Percentiles rank a stretch among this genome's conserved stretches.
phyloP scores from a whole-genome alignment of 2,329 filamentous ascomycete species.

The Zymoseptoria crescenta region DNA sequence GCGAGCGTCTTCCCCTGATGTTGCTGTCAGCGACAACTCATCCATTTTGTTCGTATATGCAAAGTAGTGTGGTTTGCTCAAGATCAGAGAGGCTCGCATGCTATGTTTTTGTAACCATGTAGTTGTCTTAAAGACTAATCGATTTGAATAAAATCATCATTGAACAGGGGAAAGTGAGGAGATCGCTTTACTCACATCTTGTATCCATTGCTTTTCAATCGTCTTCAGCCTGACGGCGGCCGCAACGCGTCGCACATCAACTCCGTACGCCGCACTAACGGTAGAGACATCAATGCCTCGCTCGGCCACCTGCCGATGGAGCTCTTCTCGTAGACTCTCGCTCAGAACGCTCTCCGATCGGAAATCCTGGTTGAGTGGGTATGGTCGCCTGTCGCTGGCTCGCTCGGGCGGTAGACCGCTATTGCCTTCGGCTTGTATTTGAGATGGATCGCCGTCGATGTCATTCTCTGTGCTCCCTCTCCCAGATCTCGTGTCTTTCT shows the following conservation, averaged over 20 bases:
- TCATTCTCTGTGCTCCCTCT: slow-evolving; percentile 14
- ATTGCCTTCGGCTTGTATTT: slow-evolving; percentile 15
- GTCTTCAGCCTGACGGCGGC: slow-evolving; percentile 81
- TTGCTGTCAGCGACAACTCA: slow-evolving; percentile 4
- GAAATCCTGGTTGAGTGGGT: slow-evolving; percentile 67
- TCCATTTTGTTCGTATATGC: background rate
- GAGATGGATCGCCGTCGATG: slow-evolving; percentile 17
- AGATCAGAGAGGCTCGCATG: slow-evolving; percentile 66
- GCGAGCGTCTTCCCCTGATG: slow-evolving; percentile 68
- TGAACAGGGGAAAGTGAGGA: slow-evolving; percentile 10
- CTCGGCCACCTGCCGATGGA: slow-evolving; percentile 62
- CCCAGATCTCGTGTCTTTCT: slow-evolving; percentile 11
- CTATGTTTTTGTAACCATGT: slow-evolving; percentile 77
- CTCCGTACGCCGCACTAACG: slow-evolving; percentile 67
- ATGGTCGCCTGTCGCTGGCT: slow-evolving; percentile 46
- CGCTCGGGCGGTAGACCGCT: slow-evolving; percentile 22
- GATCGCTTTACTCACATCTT: slow-evolving; percentile 55
- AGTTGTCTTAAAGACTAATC: slow-evolving; percentile 99
- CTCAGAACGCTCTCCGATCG: slow-evolving; percentile 64
- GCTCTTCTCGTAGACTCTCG: slow-evolving; percentile 62
- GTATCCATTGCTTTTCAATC: slow-evolving; percentile 69
- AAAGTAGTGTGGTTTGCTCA: background rate
- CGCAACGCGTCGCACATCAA: slow-evolving; percentile 76
- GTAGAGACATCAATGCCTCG: slow-evolving; percentile 62
- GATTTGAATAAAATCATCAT: slow-evolving; percentile 71